Evolutionary conservation across 1,139 yeast genomes (phyloP), one percentile per base, ranked within the genome.

Genomic region (Magnusiomyces suaveolens): DNA sequence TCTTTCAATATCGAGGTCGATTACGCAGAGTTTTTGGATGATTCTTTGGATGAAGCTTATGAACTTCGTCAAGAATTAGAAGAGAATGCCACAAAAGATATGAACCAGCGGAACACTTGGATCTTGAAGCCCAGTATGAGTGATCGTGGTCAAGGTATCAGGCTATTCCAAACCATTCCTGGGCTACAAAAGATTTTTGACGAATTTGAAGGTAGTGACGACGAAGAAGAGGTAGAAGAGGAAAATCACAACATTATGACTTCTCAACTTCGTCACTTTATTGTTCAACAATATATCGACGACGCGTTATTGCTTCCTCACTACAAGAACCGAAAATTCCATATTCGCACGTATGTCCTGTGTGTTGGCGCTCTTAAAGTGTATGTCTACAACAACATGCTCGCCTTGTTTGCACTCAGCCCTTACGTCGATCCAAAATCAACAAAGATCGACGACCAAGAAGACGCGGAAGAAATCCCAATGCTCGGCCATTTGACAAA

Each of bases 101-200:
- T 20, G 1, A 20, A 3, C 14, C 56, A 55, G 20, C 51, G 59
- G 18, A 80, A 78, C 60, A 78, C 84, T 54, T 92, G 94, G 90
- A 92, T 92, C 51, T 74, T 92, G 63, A 92, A 92, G 66, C 98
- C 98, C 14, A 83, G 96, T 61, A 89, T 92, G 97, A 85, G 95
- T 64, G 98, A 92, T 65, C 84, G 92, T 66, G 98, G 96, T 12
- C 97, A 92, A 67, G 98, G 98, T 0, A 89, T 92, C 48, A 74
- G 96, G 51, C 69, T 92, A 0, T 92, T 92, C 71, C 76, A 76
- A 54, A 83, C 90, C 0, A 74, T 88, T 38, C 87, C 82, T 14
- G 95, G 89, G 62, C 72, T 92, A 53, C 97, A 90, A 66, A 77
- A 70, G 1, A 83, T 90, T 12, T 92, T 92, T 67, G 85, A 92